Conservation (phyloP, 345 rosid genomes). For the Streptanthus diversifolius region DNA sequence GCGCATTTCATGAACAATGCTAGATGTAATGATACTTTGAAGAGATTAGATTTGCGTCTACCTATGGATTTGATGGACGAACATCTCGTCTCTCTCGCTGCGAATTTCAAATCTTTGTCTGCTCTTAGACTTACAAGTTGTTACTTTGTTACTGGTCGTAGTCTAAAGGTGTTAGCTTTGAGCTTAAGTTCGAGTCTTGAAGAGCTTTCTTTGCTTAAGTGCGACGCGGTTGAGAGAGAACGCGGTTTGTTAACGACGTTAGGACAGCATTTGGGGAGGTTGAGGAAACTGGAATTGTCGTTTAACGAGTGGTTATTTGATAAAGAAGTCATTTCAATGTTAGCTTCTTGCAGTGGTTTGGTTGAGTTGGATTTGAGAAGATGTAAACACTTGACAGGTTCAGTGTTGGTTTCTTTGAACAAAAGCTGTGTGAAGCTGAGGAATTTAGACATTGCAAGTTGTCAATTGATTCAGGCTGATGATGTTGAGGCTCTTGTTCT, state of each 20-base stretch:
- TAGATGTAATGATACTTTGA: constrained; percentile 41
- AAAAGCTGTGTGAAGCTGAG: constrained; percentile 54
- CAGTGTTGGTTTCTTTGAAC: constrained; percentile 40
- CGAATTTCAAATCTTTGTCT: constrained; percentile 45
- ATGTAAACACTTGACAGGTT: constrained; percentile 49
- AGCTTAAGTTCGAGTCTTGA: constrained; percentile 49
- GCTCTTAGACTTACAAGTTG: constrained; percentile 69
- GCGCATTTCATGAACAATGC: constrained; percentile 58
- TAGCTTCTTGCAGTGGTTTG: constrained; percentile 56
- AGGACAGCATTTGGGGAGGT: constrained; percentile 60
- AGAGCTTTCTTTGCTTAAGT: constrained; percentile 63
- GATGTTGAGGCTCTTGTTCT: constrained; percentile 52
- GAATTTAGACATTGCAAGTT: constrained; percentile 49
- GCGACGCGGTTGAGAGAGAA: constrained; percentile 73
- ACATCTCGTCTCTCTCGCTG: constrained; percentile 59
- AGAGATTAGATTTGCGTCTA: constrained; percentile 62
- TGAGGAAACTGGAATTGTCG: constrained; percentile 63
- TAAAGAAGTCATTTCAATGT: constrained; percentile 66
- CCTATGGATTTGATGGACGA: constrained; percentile 76
- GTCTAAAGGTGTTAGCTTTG: constrained; percentile 53
- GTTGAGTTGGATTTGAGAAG: constrained; percentile 64
- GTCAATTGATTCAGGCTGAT: constrained; percentile 41
- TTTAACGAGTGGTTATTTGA: constrained; percentile 62
- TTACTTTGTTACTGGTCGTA: constrained; percentile 71
- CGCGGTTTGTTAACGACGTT: constrained; percentile 67